These are phyloP conservation scores for Coemansia sp. DNA, from an alignment of 192 early-diverging fungal genomes.

Conservation along the genomic window DNA sequence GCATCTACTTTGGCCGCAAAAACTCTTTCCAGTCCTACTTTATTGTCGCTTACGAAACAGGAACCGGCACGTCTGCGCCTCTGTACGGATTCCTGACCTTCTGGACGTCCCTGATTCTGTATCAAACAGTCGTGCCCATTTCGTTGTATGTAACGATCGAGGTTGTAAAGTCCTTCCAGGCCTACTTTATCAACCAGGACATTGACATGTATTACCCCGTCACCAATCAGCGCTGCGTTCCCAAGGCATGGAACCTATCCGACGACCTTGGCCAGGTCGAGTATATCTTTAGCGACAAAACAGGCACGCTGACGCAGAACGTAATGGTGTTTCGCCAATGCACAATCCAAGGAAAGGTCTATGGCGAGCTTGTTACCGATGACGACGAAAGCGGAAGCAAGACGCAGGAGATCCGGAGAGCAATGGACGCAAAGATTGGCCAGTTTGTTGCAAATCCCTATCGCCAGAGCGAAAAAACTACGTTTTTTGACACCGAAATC, in stretches of 20 bases:
- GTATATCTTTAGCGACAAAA: conserved; percentile 97
- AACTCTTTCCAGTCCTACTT: conserved; percentile 54
- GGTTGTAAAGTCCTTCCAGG: conserved; percentile 87
- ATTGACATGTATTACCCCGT: conserved; percentile 86
- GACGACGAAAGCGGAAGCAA: conserved; percentile 12
- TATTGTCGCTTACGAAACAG: conserved; percentile 40
- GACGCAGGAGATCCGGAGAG: conserved; percentile 25
- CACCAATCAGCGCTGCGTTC: conserved; percentile 74
- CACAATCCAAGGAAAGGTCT: conserved; percentile 80
- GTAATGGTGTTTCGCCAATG: conserved; percentile 95
- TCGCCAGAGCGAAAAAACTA: conserved; percentile 60
- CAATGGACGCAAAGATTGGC: conserved; percentile 62
- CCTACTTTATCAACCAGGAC: conserved; percentile 90
- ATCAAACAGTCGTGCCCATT: conserved; percentile 96
- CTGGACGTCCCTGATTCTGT: conserved; percentile 84
- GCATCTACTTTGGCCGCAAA: conserved; percentile 60
- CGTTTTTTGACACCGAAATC: conserved; percentile 70
- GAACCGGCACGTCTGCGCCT: conserved; percentile 29
- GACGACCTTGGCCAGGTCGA: conserved; percentile 95
- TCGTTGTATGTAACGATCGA: conserved; percentile 93
- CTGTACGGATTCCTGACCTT: conserved; percentile 70
- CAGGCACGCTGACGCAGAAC: conserved; percentile 95
- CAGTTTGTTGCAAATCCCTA: conserved; percentile 62
- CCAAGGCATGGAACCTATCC: conserved; percentile 86
- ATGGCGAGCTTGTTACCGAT: conserved; percentile 61